Percentiles rank a stretch among this genome's conserved stretches.
Conservation (phyloP, 441 rosid genomes). For the Theobroma grandiflorum region DNA sequence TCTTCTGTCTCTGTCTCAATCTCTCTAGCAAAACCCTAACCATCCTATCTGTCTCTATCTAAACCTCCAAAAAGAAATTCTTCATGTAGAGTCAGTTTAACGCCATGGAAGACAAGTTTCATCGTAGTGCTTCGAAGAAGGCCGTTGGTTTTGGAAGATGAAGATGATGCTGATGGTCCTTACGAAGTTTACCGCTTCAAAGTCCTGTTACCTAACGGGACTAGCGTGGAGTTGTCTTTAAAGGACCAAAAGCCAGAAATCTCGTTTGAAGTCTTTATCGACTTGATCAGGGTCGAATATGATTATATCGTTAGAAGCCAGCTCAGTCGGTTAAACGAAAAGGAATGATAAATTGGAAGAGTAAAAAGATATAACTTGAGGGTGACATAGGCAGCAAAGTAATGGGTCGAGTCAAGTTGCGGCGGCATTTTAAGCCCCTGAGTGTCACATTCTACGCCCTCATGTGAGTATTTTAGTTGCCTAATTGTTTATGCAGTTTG, state of each 20-base stretch:
- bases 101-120: slow-evolving; percentile 19
- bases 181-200: slow-evolving; percentile 44
- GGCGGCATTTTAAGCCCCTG: slow-evolving; percentile 46
- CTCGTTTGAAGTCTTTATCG: slow-evolving; percentile 42
- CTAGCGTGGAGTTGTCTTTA: slow-evolving; percentile 47
- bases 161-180: neutral
- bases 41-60: neutral
- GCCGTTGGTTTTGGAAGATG: slow-evolving; percentile 17
- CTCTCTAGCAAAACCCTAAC: neutral
- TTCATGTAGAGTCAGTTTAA: neutral
- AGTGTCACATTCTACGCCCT: slow-evolving; percentile 54
- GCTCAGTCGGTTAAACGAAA: slow-evolving; percentile 22
- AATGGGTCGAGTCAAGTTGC: slow-evolving; percentile 29
- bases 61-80: neutral
- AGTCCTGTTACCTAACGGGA: slow-evolving; percentile 59
- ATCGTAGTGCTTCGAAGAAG: slow-evolving; percentile 26
- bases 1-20: too few species aligned
- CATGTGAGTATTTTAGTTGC: slow-evolving; percentile 52
- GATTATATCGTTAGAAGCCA: slow-evolving; percentile 6
- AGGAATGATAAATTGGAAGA: slow-evolving; percentile 45
- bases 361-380: slow-evolving; percentile 33
- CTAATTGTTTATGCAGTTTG: neutral
- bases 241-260: slow-evolving; percentile 37
- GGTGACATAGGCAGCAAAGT: slow-evolving; percentile 45
- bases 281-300: slow-evolving; percentile 42